phyloP scores from a whole-genome alignment of 306 rosid genomes.

The Argentina anserina region DNA sequence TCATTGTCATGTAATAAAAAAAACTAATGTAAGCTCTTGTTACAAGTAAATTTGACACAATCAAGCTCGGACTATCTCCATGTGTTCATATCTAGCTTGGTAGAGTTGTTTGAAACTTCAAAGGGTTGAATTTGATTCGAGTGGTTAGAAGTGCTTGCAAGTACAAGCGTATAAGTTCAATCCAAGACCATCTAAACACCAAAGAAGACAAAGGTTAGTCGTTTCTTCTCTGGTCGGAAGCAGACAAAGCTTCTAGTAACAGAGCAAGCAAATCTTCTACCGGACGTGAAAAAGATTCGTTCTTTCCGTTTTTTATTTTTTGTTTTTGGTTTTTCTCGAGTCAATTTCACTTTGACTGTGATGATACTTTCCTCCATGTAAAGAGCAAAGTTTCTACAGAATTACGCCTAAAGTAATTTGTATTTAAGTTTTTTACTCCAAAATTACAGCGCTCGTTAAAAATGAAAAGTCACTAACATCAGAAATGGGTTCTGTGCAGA shows the following conservation, averaged over 20 bases:
- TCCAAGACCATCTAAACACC: not conserved
- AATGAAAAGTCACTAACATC: not conserved
- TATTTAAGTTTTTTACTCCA: not conserved
- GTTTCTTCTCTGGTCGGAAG: not conserved
- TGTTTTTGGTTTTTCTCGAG: not conserved
- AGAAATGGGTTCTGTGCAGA: conserved; percentile 8
- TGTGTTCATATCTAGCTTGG: too few species aligned
- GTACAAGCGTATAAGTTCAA: not conserved
- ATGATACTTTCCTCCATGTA: not conserved
- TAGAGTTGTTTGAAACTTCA: not conserved
- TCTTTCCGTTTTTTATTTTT: not conserved
- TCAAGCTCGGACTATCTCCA: too few species aligned
- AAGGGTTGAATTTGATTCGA: not conserved
- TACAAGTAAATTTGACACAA: too few species aligned
- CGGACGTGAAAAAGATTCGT: not conserved
- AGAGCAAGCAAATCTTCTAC: not conserved
- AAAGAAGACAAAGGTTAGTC: not conserved
- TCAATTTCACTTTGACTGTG: conserved; percentile 3
- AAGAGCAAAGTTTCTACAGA: conserved; percentile 14
- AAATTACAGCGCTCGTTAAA: not conserved
- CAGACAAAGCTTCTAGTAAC: not conserved
- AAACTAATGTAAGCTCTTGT: too few species aligned
- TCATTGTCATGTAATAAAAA: too few species aligned
- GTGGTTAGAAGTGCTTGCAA: not conserved
- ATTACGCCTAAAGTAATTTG: conserved; percentile 1